These are phyloP conservation scores for Lipomyces sp. DNA, from an alignment of 805 yeast genomes.

Conservation along the genomic window DNA sequence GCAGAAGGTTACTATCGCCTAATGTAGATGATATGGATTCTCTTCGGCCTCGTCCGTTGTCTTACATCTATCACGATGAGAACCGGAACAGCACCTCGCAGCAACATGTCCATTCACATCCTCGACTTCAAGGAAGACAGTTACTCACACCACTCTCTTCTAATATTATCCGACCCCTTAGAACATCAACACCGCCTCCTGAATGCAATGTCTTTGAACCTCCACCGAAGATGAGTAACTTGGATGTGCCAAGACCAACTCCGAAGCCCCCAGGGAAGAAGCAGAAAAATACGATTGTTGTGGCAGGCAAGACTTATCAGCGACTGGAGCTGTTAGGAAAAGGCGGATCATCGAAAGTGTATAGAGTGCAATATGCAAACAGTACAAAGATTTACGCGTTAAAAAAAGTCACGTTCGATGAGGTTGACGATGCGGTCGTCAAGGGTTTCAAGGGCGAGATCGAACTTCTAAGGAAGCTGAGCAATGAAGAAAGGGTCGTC, in stretches of 20 bases:
- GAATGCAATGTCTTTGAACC: conserved; percentile 21
- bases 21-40: conserved; percentile 7
- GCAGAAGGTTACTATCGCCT: conserved; percentile 13
- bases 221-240: conserved; percentile 38
- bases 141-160: conserved; percentile 37
- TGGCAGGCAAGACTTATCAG: conserved; percentile 61
- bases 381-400: conserved; percentile 69
- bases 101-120: neutral
- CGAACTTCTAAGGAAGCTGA: conserved; percentile 65
- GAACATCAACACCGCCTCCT: conserved; percentile 31
- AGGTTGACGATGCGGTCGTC: conserved; percentile 73
- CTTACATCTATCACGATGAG: conserved; percentile 28
- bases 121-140: conserved; percentile 28
- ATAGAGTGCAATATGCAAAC: conserved; percentile 64
- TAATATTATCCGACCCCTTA: conserved; percentile 36
- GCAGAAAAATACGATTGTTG: conserved; percentile 45
- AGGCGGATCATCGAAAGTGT: conserved; percentile 93
- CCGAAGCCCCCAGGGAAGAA: conserved; percentile 29
- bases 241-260: conserved; percentile 33
- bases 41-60: conserved; percentile 8
- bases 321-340: conserved; percentile 79
- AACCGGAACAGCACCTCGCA: neutral
- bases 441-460: conserved; percentile 90
- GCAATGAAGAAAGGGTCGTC: conserved; percentile 73
- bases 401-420: conserved; percentile 76